A percentile compares a stretch with the other conserved stretches of the same genome.
phyloP scores from a whole-genome alignment of 805 yeast species.

The Tetrapisispora phaffii region DNA sequence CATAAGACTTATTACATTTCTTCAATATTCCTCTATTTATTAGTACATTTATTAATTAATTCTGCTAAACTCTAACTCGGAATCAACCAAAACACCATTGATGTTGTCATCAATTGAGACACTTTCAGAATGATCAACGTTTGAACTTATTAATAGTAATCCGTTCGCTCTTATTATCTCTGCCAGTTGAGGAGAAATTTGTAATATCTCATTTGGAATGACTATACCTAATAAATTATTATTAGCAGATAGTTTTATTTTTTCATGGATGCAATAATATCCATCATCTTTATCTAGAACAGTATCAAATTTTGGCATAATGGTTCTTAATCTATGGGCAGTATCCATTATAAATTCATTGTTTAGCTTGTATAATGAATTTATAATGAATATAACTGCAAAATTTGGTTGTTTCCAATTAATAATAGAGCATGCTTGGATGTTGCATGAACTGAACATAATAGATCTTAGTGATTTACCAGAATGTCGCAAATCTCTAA shows the following conservation, averaged over 20 bases:
- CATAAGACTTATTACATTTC: no score
- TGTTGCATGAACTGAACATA: slow-evolving; percentile 77
- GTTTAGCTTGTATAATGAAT: slow-evolving; percentile 36
- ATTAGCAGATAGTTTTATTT: slow-evolving; percentile 64
- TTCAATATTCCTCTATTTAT: neutral
- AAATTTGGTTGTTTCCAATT: slow-evolving; percentile 99
- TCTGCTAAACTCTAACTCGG: neutral
- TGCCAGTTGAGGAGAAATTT: slow-evolving; percentile 64
- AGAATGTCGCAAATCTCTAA: slow-evolving; percentile 37
- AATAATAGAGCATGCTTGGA: slow-evolving; percentile 82
- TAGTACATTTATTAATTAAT: neutral
- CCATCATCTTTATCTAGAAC: slow-evolving; percentile 15
- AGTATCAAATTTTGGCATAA: slow-evolving; percentile 4
- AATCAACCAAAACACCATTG: slow-evolving; percentile 1
- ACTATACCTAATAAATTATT: slow-evolving; percentile 83
- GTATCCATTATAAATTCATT: slow-evolving; percentile 21
- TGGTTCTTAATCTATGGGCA: slow-evolving; percentile 19
- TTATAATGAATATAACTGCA: slow-evolving; percentile 82
- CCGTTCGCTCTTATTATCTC: slow-evolving; percentile 74
- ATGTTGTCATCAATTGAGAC: neutral
- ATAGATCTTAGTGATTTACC: slow-evolving; percentile 45
- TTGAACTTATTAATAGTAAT: slow-evolving; percentile 52
- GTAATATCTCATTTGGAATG: slow-evolving; percentile 59
- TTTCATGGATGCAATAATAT: slow-evolving; percentile 26
- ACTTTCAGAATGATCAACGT: neutral